Evolutionary conservation across 1,284 basidiomycete species (phyloP), one percentile per base, ranked within the genome.

Genomic region (Neonothopanus nambi): DNA sequence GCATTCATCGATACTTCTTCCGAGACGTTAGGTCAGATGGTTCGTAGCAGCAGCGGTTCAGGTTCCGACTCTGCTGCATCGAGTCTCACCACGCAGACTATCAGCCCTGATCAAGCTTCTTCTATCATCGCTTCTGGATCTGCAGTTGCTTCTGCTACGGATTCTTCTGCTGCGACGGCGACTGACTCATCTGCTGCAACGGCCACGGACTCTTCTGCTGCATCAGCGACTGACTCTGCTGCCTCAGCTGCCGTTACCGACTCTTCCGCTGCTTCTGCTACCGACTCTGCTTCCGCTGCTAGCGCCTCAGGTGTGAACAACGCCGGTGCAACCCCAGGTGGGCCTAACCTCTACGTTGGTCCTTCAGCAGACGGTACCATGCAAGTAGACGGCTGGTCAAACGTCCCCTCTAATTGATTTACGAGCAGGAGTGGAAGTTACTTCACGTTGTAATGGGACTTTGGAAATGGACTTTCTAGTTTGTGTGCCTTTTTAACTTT

Each of bases 1-100:
- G 71, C 80, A 12, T 90, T 87, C 75, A 76, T 89, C 66, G 85
- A 89, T 69, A 77, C 73, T 40, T 56, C 73, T 53, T 71, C 76
- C 30, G 76, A 87, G 67, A 63, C 70, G 55, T 68, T 89, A 62
- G 73, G 74, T 52, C 66, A 75, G 57, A 67, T 83, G 53, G 73
- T 74, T 17, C 75, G 74, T 33, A 61, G 28, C 42, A 48, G 53
- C 18, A 56, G 56, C 54, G 54, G 58, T 30, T 48, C 26, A n/a
- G 51, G 52, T 26, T 59, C 54, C 42, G 58, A 54, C 33, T 35
- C 62, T 2, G 51, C 61, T n/a, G 30, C 13, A 11, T 33, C 30
- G 30, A 55, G 59, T 21, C 59, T 65, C 33, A 67, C 66, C 3
- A 75, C 76, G 3, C 58, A 67, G 35, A 81, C 77, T 4, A 78